Base-by-base conservation (phyloP, 768 basidiomycete genomes). In the Panellus pusillus region DNA sequence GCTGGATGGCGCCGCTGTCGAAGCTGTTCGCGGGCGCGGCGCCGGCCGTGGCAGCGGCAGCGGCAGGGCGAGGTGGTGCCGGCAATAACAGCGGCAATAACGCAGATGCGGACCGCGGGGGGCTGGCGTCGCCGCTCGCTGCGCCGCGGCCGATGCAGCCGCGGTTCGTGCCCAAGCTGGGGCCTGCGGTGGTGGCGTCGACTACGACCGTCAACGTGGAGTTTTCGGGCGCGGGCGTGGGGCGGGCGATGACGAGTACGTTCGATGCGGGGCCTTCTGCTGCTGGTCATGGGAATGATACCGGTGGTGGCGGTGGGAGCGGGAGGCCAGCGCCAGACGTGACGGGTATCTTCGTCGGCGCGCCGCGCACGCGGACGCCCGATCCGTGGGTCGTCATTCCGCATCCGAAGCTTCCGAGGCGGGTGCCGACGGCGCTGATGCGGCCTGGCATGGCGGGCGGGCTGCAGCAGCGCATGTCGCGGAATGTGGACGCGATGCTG, bases 201-300 rank as follows among this genome's bases (percentile, higher is more conserved):
- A 78, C 90, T 2, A 95, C 91, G 44, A 94, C 93, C 1, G 95
- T 98, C 62, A 97, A 94, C 54, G 96, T 99, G 51, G 95, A 97
- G 74, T 98, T 98, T 70, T 90, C 86, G 3, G 87, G 90, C 4
- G 72, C 81, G 1, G 89, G 82, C 9, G 74, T 78, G 12, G 79
- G 83, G n/a, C 73, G 80, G 55, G 79, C 81, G 7, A 72, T 82
- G 49, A 77, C 79, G 18, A 79, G 70, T 50, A 65, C 77, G 42
- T 68, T 72, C 41, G 69, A 54, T 43, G 54, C 58, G 27, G 20
- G 40, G 37, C 50, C 54, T 2, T n/a, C 15, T 40, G 41, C 17
- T 2, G 35, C n/a, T n/a, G 9, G 24, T 24, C n/a, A n/a, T 24
- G 24, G 24, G 24, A 24, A 39, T 14, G 24, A 17, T 9, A 2